A percentile compares a stretch with the other conserved stretches of the same genome.
Evolutionary conservation across 805 yeast genomes (phyloP).

Genomic region (Grigorovia humatica): DNA sequence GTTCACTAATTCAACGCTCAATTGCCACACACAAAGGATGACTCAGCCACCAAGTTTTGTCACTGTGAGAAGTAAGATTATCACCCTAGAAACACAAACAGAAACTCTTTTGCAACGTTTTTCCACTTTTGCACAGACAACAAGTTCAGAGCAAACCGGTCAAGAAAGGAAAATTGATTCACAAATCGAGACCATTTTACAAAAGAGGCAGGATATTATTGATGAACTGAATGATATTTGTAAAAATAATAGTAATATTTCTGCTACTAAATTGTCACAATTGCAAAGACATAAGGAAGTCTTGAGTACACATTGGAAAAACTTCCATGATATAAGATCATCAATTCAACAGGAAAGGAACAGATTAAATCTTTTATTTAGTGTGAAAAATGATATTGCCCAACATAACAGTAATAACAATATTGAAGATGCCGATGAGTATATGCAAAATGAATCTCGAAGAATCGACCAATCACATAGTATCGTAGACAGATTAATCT

Average conservation of each 20-base stretch:
- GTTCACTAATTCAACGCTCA: background rate
- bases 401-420: constrained; percentile 38
- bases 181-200: constrained; percentile 42
- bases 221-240: constrained; percentile 41
- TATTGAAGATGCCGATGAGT: constrained; percentile 46
- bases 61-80: constrained; percentile 57
- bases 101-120: constrained; percentile 41
- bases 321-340: constrained; percentile 47
- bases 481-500: constrained; percentile 67
- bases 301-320: constrained; percentile 56
- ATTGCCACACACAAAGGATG: constrained; percentile 1
- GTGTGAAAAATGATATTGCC: constrained; percentile 72
- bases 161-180: constrained; percentile 39
- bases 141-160: constrained; percentile 37
- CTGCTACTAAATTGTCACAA: constrained; percentile 72
- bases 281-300: constrained; percentile 72
- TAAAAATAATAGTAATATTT: constrained; percentile 45
- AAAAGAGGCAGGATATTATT: constrained; percentile 45
- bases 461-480: constrained; percentile 64
- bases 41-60: constrained; percentile 36
- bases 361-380: constrained; percentile 58
- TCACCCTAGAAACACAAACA: constrained; percentile 63
- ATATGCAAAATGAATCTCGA: constrained; percentile 65
- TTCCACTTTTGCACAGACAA: constrained; percentile 44
- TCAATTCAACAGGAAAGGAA: constrained; percentile 66